These are phyloP conservation scores for Nannochloris sp. DNA, from an alignment of 139 green algal species.

Conservation along the genomic window DNA sequence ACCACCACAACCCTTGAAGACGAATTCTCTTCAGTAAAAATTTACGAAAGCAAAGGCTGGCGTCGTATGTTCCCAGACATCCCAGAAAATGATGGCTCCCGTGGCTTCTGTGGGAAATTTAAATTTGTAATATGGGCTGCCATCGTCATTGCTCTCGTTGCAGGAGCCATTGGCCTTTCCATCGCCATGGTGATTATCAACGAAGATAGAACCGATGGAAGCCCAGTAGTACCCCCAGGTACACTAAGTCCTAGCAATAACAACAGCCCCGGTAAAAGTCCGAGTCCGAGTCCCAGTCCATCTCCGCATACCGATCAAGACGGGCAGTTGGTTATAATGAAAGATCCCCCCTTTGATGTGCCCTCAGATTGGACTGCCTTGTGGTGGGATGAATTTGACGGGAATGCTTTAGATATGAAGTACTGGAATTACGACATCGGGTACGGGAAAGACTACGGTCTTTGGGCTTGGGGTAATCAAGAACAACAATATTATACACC, in stretches of 20 bases:
- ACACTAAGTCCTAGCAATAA: neutral
- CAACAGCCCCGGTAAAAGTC: neutral
- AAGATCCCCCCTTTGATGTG: neutral
- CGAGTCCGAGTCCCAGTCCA: neutral
- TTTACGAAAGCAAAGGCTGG: neutral
- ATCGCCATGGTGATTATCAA: constrained; percentile 10
- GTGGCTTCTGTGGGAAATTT: neutral
- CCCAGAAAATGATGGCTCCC: neutral
- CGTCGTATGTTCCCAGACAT: neutral
- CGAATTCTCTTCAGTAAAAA: constrained; percentile 1
- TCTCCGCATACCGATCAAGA: neutral
- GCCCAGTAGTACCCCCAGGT: neutral
- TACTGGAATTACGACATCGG: constrained; percentile 21
- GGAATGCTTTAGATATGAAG: neutral
- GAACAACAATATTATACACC: constrained; percentile 26
- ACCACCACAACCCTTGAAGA: too few species aligned
- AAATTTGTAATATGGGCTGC: constrained; percentile 21
- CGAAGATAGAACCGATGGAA: neutral
- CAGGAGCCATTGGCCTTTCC: constrained; percentile 7
- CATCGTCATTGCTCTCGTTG: neutral
- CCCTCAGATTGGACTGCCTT: neutral
- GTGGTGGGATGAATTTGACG: constrained; percentile 30
- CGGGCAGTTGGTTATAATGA: neutral
- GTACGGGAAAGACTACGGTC: constrained; percentile 4
- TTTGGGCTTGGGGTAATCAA: constrained; percentile 33